Percentiles rank a stretch among this genome's conserved stretches.
phyloP scores from a whole-genome alignment of 1,139 yeast species.

The Protomyces pachydermus region DNA sequence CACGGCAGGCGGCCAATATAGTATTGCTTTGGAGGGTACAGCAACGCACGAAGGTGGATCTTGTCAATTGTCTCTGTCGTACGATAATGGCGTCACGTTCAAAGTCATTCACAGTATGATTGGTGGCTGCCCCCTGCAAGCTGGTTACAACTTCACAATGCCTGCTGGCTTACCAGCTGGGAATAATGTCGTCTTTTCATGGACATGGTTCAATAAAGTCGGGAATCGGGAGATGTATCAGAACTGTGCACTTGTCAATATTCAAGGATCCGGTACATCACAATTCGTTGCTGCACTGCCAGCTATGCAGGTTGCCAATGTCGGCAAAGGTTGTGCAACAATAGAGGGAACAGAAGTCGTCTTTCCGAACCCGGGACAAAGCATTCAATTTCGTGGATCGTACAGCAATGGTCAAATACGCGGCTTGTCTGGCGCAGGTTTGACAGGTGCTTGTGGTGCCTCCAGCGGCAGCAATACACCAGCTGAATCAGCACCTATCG shows the following conservation, averaged over 20 bases:
- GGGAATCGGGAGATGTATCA: conserved; percentile 36
- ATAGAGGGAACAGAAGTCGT: conserved; percentile 20
- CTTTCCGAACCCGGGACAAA: conserved; percentile 7
- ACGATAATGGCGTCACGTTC: conserved; percentile 36
- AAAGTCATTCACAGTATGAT: conserved; percentile 36
- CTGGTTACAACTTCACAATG: conserved; percentile 34
- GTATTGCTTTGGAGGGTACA: conserved; percentile 33
- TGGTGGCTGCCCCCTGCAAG: conserved; percentile 36
- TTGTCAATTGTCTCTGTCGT: conserved; percentile 37
- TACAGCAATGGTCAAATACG: conserved; percentile 9
- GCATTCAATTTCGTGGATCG: conserved; percentile 16
- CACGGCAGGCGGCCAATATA: conserved; percentile 33
- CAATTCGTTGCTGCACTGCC: conserved; percentile 30
- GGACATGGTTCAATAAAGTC: conserved; percentile 36
- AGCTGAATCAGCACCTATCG: neutral
- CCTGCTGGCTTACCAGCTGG: conserved; percentile 36
- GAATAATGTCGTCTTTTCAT: conserved; percentile 34
- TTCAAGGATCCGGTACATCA: conserved; percentile 29
- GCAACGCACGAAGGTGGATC: conserved; percentile 37
- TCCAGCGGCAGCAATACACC: neutral
- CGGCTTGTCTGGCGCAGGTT: conserved; percentile 12
- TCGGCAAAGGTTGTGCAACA: conserved; percentile 16
- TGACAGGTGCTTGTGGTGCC: conserved; percentile 16
- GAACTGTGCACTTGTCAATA: conserved; percentile 37
- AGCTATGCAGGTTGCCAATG: conserved; percentile 17